phyloP scores from a whole-genome alignment of 805 yeast species.

The Wickerhamiella nectarea region DNA sequence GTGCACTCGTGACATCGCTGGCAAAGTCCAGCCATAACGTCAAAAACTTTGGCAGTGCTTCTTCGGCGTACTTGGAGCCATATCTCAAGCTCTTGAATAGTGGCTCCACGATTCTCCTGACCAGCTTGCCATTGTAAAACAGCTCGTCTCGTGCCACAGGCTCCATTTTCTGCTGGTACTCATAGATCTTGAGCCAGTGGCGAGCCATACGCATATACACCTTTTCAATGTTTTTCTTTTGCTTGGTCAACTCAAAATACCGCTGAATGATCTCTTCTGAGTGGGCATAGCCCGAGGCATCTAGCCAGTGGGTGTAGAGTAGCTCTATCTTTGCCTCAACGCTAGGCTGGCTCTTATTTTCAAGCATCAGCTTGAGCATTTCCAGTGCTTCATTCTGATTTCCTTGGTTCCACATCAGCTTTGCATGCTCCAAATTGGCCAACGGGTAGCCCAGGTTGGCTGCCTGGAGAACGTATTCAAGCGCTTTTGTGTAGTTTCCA shows the following conservation, averaged over 20 bases:
- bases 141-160: conserved; percentile 15
- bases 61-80: conserved; percentile 58
- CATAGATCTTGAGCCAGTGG: conserved; percentile 64
- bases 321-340: conserved; percentile 40
- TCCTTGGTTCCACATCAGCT: conserved; percentile 5
- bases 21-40: conserved; percentile 12
- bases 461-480: conserved; percentile 16
- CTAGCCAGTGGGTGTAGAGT: conserved; percentile 80
- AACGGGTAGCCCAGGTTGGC: conserved; percentile 9
- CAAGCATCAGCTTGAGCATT: neutral
- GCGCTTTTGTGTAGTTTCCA: conserved; percentile 24
- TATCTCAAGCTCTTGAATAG: conserved; percentile 46
- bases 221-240: conserved; percentile 51
- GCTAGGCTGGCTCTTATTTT: neutral
- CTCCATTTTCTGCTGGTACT: conserved; percentile 40
- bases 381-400: conserved; percentile 1
- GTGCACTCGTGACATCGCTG: neutral
- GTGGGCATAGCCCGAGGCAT: conserved; percentile 68
- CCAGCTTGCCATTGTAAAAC: conserved; percentile 31
- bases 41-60: conserved; percentile 70
- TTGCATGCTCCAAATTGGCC: conserved; percentile 43
- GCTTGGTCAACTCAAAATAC: conserved; percentile 43
- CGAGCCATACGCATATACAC: conserved; percentile 71
- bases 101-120: conserved; percentile 39
- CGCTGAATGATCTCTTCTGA: conserved; percentile 58